Evolutionary conservation across 139 green algal genomes (phyloP), one percentile per base, ranked within the genome.

Genomic region (Pleodorina starrii): DNA sequence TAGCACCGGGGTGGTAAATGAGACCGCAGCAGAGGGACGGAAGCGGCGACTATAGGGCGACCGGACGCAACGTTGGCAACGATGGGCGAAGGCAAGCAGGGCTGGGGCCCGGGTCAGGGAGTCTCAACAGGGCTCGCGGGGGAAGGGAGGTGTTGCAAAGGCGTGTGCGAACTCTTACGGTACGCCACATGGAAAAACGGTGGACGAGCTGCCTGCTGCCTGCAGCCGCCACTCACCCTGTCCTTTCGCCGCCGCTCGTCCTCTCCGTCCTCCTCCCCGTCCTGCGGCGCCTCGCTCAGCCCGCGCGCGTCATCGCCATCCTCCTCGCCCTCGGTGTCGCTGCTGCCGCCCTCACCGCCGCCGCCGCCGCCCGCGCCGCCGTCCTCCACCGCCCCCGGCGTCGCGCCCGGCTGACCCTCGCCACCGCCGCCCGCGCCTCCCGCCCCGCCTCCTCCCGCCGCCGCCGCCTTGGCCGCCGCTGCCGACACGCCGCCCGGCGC

Each of bases 211-310:
- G n/a, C n/a, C n/a, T n/a, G n/a, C n/a, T 66, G 54, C 63, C 63
- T 17, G 29, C 73, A 32, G 1, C 73, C 19, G n/a, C 29, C 48
- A 83, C 75, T 43, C 25, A 86, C 79, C 79, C 79, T 54, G 29
- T 75, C 79, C 79, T 86, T 86, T 40, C 79, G 78, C 50, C 50
- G 35, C 23, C 51, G 38, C 43, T 87, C 81, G 16, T 66, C 81
- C 43, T 87, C 81, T 12, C 63, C 81, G 9, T 87, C 81, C 43
- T 78, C 81, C 63, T 87, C 81, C 17, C 81, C 81, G 21, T 87
- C 81, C 42, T 48, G 57, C 3, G 79, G 57, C 42, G 40, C 79
- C 40, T 86, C 79, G 42, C 79, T 75, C 23, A 29, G 59, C 40
- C 79, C 79, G 27, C 79, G 79, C 1, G 38, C 54, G 32, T 85